Percentiles rank a stretch among this genome's conserved stretches.
Evolutionary conservation across 2,329 filamentous ascomycete species (phyloP).

Genomic region (Pestalotiopsis fici): DNA sequence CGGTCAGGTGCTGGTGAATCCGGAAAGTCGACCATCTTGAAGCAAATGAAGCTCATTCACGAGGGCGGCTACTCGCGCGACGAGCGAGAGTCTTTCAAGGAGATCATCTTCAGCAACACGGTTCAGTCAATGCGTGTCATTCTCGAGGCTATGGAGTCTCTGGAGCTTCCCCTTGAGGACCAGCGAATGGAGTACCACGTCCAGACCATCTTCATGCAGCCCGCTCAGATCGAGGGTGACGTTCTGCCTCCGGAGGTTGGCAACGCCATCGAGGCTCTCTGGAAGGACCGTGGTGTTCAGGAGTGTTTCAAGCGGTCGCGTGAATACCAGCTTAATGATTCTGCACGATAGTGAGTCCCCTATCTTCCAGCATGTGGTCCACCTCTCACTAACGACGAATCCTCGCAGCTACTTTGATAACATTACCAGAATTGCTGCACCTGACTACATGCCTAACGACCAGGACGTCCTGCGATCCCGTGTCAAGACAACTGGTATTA

Average conservation of each 20-base stretch:
- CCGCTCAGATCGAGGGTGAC: conserved; percentile 93
- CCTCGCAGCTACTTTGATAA: conserved; percentile 88
- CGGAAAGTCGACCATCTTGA: conserved; percentile 90
- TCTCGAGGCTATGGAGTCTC: conserved; percentile 68
- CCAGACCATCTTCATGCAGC: conserved; percentile 98
- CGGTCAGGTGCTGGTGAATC: conserved; percentile 90
- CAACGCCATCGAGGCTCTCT: conserved; percentile 86
- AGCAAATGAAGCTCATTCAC: conserved; percentile 99
- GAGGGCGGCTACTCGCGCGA: conserved; percentile 98
- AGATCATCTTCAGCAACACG: conserved; percentile 72
- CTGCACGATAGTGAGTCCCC: conserved; percentile 87
- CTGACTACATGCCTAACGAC: conserved; percentile 93
- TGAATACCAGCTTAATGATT: conserved; percentile 96
- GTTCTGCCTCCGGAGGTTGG: conserved; percentile 93
- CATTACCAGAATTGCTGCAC: conserved; percentile 84
- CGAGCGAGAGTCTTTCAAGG: conserved; percentile 70
- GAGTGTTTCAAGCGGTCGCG: conserved; percentile 94
- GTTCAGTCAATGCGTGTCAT: conserved; percentile 72
- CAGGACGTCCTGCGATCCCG: conserved; percentile 93
- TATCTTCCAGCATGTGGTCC: not conserved
- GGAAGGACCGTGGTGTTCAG: conserved; percentile 91
- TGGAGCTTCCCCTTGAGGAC: conserved; percentile 83
- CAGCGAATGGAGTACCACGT: conserved; percentile 95
- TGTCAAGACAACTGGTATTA: conserved; percentile 98
- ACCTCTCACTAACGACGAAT: not conserved